phyloP scores from a whole-genome alignment of 306 rosid species.

The Lathyrus oleraceus region DNA sequence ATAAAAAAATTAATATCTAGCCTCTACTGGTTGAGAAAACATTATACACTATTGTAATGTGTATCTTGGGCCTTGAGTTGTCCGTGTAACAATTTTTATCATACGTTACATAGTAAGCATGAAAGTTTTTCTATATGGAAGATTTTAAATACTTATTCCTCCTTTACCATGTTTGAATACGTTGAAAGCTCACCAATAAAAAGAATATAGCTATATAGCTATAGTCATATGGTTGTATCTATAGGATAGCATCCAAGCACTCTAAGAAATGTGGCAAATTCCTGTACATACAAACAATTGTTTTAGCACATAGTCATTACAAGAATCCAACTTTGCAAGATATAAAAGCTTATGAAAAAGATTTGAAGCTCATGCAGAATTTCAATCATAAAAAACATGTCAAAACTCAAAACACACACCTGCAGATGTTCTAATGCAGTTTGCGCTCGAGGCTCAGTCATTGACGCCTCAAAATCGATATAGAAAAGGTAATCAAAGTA shows the following conservation, averaged over 20 bases:
- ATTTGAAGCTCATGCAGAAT: not conserved
- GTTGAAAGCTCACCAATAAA: slow-evolving; percentile 26
- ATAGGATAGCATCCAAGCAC: slow-evolving; percentile 62
- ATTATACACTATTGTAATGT: no score
- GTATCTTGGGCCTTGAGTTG: no score
- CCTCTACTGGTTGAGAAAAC: no score
- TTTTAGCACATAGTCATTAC: not conserved
- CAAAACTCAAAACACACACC: slow-evolving; percentile 41
- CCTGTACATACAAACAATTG: slow-evolving; percentile 40
- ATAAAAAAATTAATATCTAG: no score
- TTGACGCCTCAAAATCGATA: slow-evolving; percentile 60
- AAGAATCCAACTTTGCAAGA: no score
- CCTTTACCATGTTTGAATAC: not conserved
- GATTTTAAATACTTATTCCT: no score
- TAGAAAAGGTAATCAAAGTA: slow-evolving; percentile 61
- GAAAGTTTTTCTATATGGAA: no score
- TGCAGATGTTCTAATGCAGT: slow-evolving; percentile 54
- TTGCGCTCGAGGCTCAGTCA: slow-evolving; percentile 63
- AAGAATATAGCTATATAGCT: not conserved
- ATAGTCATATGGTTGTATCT: slow-evolving; percentile 40
- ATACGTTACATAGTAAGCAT: no score
- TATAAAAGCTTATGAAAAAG: no score
- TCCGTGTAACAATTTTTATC: no score
- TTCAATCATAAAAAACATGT: slow-evolving; percentile 23
- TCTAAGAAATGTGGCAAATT: slow-evolving; percentile 60